Base-by-base conservation (phyloP, 352 stramenopile genomes). In the Phytophthora lateralis region DNA sequence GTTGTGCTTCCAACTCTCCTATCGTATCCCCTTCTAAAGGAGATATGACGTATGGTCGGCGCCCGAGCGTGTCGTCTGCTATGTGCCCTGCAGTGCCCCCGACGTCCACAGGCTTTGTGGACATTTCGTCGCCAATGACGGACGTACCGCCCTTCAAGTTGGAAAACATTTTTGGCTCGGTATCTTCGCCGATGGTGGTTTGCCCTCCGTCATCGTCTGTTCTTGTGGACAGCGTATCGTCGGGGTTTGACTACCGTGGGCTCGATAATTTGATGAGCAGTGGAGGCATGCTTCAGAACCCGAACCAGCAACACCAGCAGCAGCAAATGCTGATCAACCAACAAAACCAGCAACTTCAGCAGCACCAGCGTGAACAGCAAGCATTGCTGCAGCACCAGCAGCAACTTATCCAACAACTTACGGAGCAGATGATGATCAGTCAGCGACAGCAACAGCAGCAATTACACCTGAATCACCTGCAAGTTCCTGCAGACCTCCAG, bases 11-110 rank as follows among this genome's bases (percentile, higher is more conserved):
- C 0, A 59, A 67, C 32, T 85, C 72, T 24, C 75, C 76, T 6
- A 62, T 64, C 9, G 71, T 64, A 35, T 87, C 77, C 10, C 75
- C 77, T 0, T 73, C 75, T 7, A 79, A 80, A 35, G 70, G 78
- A 43, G 45, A 62, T 24, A 59, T 66, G 54, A 54, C 38, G 10
- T 71, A 63, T 63, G 54, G 39, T 27, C 53, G 60, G 4, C 55
- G 60, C 11, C 53, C 63, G 3, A 64, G 43, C 34, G 45, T 50
- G 21, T 37, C 59, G 8, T 53, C 55, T 35, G 53, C 29, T 26
- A 63, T 71, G 55, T 37, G 21, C 15, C 45, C 59, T 20, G 27
- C 59, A 4, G 44, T 46, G 35, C 37, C 53, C 30, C 29, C 44
- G 6, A 53, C 63, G 15, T 62, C 60, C 32, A 69, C 57, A n/a